These are phyloP conservation scores for Kondoa malvinella DNA, from an alignment of 768 basidiomycete species.

Conservation along the genomic window DNA sequence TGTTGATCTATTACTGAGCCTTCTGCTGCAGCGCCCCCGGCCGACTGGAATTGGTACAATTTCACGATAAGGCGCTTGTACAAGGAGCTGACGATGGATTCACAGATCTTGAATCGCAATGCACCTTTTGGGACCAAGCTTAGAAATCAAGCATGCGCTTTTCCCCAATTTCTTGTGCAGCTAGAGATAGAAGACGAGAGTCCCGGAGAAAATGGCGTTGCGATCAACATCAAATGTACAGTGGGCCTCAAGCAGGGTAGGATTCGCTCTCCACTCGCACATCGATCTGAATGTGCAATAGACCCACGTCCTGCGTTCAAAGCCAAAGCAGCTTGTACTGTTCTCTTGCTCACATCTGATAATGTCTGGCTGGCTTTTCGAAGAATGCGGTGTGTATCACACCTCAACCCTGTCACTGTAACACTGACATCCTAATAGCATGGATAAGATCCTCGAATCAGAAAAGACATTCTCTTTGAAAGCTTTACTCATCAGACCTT, in stretches of 20 bases:
- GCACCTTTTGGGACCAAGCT: constrained; percentile 18
- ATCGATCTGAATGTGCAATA: background rate
- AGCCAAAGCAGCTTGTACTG: constrained; percentile 10
- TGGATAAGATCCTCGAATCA: constrained; percentile 1
- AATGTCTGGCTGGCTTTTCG: constrained; percentile 19
- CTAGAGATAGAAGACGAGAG: constrained; percentile 7
- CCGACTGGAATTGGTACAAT: background rate
- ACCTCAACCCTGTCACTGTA: no score
- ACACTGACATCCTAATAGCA: constrained; percentile 8
- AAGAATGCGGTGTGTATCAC: background rate
- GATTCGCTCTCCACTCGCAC: constrained; percentile 1
- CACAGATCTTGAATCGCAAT: constrained; percentile 19
- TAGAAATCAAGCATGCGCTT: constrained; percentile 6
- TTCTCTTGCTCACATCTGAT: constrained; percentile 17
- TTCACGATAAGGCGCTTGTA: background rate
- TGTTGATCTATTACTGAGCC: constrained; percentile 8
- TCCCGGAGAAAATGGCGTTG: constrained; percentile 12
- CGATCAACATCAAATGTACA: constrained; percentile 9
- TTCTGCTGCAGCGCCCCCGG: constrained; percentile 2
- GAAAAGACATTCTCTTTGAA: constrained; percentile 16
- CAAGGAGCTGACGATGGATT: no score
- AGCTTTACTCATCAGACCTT: constrained; percentile 22
- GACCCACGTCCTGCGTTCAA: constrained; percentile 9
- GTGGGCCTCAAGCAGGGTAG: constrained; percentile 13
- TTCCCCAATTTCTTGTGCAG: constrained; percentile 18